These are phyloP conservation scores for Gnetum montanum DNA, from an alignment of 75 land plant species.

Conservation along the genomic window DNA sequence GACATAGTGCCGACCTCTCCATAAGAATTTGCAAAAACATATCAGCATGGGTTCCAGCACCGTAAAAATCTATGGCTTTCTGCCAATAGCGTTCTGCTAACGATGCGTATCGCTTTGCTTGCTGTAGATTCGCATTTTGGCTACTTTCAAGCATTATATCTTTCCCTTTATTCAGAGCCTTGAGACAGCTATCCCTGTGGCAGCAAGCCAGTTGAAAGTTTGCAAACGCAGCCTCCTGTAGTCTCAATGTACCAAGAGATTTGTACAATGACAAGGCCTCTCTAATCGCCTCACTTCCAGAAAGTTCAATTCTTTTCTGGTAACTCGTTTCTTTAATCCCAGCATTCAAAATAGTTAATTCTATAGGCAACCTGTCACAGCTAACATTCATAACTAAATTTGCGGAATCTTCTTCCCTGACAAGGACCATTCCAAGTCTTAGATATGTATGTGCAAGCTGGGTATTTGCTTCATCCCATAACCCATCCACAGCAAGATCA, in stretches of 20 bases:
- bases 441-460: slow-evolving; percentile 88
- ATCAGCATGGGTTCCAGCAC: slow-evolving; percentile 57
- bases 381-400: slow-evolving; percentile 23
- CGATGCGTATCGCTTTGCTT: slow-evolving; percentile 70
- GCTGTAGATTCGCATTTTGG: slow-evolving; percentile 33
- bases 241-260: slow-evolving; percentile 64
- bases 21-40: slow-evolving; percentile 83
- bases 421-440: slow-evolving; percentile 90
- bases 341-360: slow-evolving; percentile 2
- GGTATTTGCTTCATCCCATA: slow-evolving; percentile 74
- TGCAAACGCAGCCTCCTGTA: slow-evolving; percentile 88
- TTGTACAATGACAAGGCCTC: slow-evolving; percentile 80
- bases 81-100: slow-evolving; percentile 85
- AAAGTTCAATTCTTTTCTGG: slow-evolving; percentile 28
- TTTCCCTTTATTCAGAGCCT: slow-evolving; percentile 33
- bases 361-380: slow-evolving; percentile 4
- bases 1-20: slow-evolving; percentile 61
- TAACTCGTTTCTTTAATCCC: slow-evolving; percentile 8
- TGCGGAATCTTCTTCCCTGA: slow-evolving; percentile 45
- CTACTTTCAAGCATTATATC: slow-evolving; percentile 19
- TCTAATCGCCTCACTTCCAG: slow-evolving; percentile 81
- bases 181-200: slow-evolving; percentile 67
- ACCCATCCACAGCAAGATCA: slow-evolving; percentile 11
- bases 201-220: slow-evolving; percentile 86
- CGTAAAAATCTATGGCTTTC: slow-evolving; percentile 70